Percentiles rank a stretch among this genome's conserved stretches.
Conservation (phyloP, 208 protist species). For the Trypanosoma mega region DNA sequence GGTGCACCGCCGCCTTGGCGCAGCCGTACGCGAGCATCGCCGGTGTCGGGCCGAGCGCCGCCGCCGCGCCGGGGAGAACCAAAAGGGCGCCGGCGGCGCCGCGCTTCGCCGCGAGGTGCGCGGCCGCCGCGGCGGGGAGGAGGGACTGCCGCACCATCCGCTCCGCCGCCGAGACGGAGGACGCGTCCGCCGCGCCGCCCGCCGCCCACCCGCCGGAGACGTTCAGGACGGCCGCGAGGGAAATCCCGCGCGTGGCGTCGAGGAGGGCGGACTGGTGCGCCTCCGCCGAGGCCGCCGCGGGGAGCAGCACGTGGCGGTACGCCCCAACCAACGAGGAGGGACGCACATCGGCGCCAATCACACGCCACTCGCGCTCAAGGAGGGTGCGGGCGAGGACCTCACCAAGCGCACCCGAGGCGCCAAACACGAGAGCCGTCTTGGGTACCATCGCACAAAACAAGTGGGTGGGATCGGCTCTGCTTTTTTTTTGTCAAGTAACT, state of each 20-base stretch:
- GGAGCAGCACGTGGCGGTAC: slow-evolving; percentile 11
- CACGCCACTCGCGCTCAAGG: slow-evolving; percentile 23
- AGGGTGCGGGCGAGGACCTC: slow-evolving; percentile 32
- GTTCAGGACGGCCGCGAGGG: slow-evolving; percentile 73
- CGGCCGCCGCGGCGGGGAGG: slow-evolving; percentile 62
- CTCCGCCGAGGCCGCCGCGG: slow-evolving; percentile 20
- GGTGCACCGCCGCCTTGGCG: slow-evolving; percentile 85
- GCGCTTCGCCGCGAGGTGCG: slow-evolving; percentile 48
- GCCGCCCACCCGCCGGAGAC: slow-evolving; percentile 78
- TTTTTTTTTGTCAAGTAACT: neutral
- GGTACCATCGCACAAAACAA: slow-evolving; percentile 14
- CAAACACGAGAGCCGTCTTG: slow-evolving; percentile 47
- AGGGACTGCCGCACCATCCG: slow-evolving; percentile 77
- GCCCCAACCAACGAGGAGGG: slow-evolving; percentile 18
- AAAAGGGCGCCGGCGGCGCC: slow-evolving; percentile 43
- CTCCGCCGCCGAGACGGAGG: slow-evolving; percentile 39
- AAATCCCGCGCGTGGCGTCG: slow-evolving; percentile 3
- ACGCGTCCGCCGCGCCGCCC: slow-evolving; percentile 33
- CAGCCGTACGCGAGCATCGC: slow-evolving; percentile 85
- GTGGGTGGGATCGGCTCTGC: too few species aligned
- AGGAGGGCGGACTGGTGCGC: slow-evolving; percentile 32
- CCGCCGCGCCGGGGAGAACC: slow-evolving; percentile 67
- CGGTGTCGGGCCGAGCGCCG: slow-evolving; percentile 44
- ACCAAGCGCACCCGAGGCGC: slow-evolving; percentile 54
- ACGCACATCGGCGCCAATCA: slow-evolving; percentile 45